Evolutionary conservation across 495 filamentous ascomycete species (phyloP).

Genomic region (Tirmania nivea): DNA sequence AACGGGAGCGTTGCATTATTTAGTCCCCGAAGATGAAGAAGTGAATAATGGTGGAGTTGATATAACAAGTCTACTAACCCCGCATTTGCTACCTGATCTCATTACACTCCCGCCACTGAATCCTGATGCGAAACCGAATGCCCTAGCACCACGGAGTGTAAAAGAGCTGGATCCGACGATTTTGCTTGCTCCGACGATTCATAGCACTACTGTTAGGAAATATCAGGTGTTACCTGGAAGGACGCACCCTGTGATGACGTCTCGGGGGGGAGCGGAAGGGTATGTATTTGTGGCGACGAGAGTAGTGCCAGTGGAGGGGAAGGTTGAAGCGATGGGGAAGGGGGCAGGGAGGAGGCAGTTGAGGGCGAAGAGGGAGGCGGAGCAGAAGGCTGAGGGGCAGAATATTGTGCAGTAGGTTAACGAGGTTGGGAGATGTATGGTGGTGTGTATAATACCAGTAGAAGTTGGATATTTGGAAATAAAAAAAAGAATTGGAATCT

Average conservation of each 20-base stretch:
- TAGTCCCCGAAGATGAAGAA: not conserved
- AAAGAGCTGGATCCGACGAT: slow-evolving; percentile 62
- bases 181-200: slow-evolving; percentile 55
- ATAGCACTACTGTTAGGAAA: slow-evolving; percentile 46
- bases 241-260: slow-evolving; percentile 86
- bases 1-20: not conserved
- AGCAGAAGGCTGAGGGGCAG: slow-evolving; percentile 4
- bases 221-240: slow-evolving; percentile 87
- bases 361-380: slow-evolving; percentile 23
- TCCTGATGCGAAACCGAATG: slow-evolving; percentile 24
- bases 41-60: slow-evolving; percentile 21
- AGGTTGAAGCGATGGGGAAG: slow-evolving; percentile 58
- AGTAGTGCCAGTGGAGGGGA: slow-evolving; percentile 55
- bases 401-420: not conserved
- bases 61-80: slow-evolving; percentile 4
- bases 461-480: too few species aligned
- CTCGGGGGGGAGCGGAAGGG: slow-evolving; percentile 68
- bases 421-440: too few species aligned
- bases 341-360: slow-evolving; percentile 32
- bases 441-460: too few species aligned
- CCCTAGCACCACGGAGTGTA: too few species aligned
- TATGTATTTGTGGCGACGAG: slow-evolving; percentile 69
- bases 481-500: too few species aligned
- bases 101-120: slow-evolving; percentile 2
- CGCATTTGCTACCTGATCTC: not conserved